These are phyloP conservation scores for Medicago arabica DNA, from an alignment of 306 rosid species.

Conservation along the genomic window DNA sequence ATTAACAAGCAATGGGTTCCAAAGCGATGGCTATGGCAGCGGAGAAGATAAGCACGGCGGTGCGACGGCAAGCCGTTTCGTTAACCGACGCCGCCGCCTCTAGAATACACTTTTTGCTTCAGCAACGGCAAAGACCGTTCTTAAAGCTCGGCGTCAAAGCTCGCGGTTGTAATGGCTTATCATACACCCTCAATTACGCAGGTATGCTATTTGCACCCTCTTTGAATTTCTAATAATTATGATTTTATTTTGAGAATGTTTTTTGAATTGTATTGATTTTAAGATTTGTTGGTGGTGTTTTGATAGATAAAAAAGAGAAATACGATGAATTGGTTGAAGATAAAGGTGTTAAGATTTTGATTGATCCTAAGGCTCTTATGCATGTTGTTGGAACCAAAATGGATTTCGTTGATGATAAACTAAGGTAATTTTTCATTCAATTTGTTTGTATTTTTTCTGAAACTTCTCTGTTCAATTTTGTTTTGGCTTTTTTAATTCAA, in stretches of 20 bases:
- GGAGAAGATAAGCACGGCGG: slow-evolving; percentile 52
- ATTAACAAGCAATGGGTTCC: slow-evolving; percentile 53
- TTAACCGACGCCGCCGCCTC: slow-evolving; percentile 78
- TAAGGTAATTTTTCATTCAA: slow-evolving; percentile 58
- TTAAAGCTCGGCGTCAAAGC: slow-evolving; percentile 92
- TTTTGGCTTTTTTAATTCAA: too few species aligned
- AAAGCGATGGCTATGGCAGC: slow-evolving; percentile 56
- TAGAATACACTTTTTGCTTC: slow-evolving; percentile 64
- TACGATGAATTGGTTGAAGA: slow-evolving; percentile 93
- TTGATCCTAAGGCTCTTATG: slow-evolving; percentile 97
- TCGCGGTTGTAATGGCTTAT: slow-evolving; percentile 91
- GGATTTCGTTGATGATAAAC: slow-evolving; percentile 96
- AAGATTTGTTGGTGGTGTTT: slow-evolving; percentile 36
- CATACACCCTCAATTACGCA: slow-evolving; percentile 90
- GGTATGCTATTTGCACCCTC: slow-evolving; percentile 47
- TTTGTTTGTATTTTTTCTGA: neutral
- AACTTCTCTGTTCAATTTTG: too few species aligned
- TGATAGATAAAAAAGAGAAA: slow-evolving; percentile 87
- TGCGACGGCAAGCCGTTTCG: slow-evolving; percentile 72
- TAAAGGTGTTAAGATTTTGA: slow-evolving; percentile 86
- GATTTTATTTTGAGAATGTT: neutral
- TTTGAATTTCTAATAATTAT: neutral
- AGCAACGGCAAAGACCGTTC: slow-evolving; percentile 79
- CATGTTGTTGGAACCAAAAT: slow-evolving; percentile 96
- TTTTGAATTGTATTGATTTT: neutral